These are phyloP conservation scores for Globisporangium heterothallicum DNA, from an alignment of 352 stramenopile genomes.

Conservation along the genomic window DNA sequence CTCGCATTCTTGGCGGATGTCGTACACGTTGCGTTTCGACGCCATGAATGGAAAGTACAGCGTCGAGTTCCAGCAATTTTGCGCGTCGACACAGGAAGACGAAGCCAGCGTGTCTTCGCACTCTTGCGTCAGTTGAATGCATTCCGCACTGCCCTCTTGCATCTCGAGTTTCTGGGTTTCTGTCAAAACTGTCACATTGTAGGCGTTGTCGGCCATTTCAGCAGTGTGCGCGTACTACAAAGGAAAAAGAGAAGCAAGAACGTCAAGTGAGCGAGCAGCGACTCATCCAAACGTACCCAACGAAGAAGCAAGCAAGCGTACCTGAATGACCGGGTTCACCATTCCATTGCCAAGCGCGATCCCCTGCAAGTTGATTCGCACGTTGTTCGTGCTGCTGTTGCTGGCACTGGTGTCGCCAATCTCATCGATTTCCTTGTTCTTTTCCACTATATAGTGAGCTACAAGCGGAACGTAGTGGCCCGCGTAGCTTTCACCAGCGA, in stretches of 20 bases:
- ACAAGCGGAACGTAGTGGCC: constrained; percentile 51
- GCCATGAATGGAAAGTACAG: constrained; percentile 32
- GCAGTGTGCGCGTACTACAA: constrained; percentile 32
- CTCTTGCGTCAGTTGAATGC: constrained; percentile 29
- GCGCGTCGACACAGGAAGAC: constrained; percentile 24
- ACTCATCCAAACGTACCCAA: not conserved
- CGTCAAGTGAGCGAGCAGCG: not conserved
- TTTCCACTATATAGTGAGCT: constrained; percentile 46
- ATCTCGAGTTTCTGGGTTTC: constrained; percentile 25
- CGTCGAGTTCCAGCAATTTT: constrained; percentile 35
- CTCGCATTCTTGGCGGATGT: constrained; percentile 37
- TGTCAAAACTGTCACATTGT: constrained; percentile 40
- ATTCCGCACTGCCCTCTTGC: constrained; percentile 29
- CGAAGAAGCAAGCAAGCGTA: not conserved
- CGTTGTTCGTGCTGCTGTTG: not conserved
- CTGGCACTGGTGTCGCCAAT: not conserved
- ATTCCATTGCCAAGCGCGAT: constrained; percentile 53
- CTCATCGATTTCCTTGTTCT: constrained; percentile 20
- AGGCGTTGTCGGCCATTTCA: constrained; percentile 53
- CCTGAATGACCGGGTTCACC: constrained; percentile 36
- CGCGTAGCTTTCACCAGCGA: constrained; percentile 48
- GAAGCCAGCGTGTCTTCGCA: constrained; percentile 20
- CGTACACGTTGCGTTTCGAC: constrained; percentile 44
- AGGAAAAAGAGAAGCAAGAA: not conserved
- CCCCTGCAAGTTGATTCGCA: constrained; percentile 38